phyloP scores from a whole-genome alignment of 495 filamentous ascomycete species.

The Daldinia grandis region DNA sequence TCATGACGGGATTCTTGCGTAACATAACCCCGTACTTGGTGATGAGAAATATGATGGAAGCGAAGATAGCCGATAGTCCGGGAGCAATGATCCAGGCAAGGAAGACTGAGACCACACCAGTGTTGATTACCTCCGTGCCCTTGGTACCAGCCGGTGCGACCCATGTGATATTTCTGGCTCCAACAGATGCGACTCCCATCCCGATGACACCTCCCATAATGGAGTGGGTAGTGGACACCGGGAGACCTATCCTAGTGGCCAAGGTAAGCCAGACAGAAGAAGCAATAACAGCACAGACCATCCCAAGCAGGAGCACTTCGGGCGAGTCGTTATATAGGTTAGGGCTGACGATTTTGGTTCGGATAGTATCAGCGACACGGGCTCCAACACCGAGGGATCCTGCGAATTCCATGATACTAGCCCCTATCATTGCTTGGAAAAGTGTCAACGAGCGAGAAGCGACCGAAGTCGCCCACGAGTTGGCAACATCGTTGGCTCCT shows the following conservation, averaged over 20 bases:
- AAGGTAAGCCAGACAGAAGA: slow-evolving; percentile 68
- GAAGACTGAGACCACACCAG: slow-evolving; percentile 65
- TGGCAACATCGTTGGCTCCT: slow-evolving; percentile 77
- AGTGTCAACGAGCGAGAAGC: slow-evolving; percentile 73
- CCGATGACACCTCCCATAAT: slow-evolving; percentile 69
- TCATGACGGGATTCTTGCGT: slow-evolving; percentile 64
- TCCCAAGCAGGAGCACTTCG: slow-evolving; percentile 66
- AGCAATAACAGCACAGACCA: slow-evolving; percentile 67
- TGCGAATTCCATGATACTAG: slow-evolving; percentile 71
- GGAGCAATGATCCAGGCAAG: slow-evolving; percentile 72
- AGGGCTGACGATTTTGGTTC: slow-evolving; percentile 68
- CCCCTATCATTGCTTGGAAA: slow-evolving; percentile 72
- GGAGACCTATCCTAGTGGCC: slow-evolving; percentile 64
- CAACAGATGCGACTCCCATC: slow-evolving; percentile 67
- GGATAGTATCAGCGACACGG: slow-evolving; percentile 72
- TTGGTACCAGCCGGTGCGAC: slow-evolving; percentile 55
- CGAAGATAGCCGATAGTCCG: slow-evolving; percentile 64
- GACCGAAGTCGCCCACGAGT: slow-evolving; percentile 76
- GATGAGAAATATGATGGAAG: slow-evolving; percentile 67
- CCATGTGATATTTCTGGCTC: slow-evolving; percentile 64
- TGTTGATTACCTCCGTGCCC: slow-evolving; percentile 60
- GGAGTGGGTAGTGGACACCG: slow-evolving; percentile 72
- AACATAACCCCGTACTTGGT: slow-evolving; percentile 71
- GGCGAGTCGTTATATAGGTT: slow-evolving; percentile 61
- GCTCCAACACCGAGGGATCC: slow-evolving; percentile 71